Evolutionary conservation across 768 basidiomycete species (phyloP), one percentile per base, ranked within the genome.

Genomic region (Serendipita indica): DNA sequence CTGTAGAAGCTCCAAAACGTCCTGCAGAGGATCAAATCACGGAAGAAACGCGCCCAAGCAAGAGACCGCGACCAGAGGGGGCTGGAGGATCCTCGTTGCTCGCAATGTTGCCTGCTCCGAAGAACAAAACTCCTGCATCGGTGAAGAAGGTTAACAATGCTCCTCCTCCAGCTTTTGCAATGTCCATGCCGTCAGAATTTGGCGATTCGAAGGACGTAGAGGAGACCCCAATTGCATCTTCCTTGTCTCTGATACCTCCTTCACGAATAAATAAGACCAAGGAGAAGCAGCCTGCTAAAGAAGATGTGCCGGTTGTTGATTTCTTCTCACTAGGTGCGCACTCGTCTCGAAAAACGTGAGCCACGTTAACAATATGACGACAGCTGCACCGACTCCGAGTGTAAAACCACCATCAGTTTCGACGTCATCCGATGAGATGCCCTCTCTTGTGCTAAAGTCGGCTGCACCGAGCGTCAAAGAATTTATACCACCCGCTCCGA

Each of bases 401-500:
- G 41, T 18, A 43, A 43, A 25, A n/a, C 41, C 27, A n/a, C n/a
- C n/a, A n/a, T n/a, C n/a, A n/a, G n/a, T n/a, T n/a, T 58, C 57
- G 4, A 37, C 41, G 22, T 52, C 45, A 12, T 16, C 30, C 7
- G 32, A n/a, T 59, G 28, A 18, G 18, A 5, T 20, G 22, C n/a
- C 57, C n/a, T 25, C 57, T 35, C 57, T 54, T 58, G 56, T 28
- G 16, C 22, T 54, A 4, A 54, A 54, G 30, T 27, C 49, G 10
- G 49, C 88, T 22, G 88, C 89, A 0, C 88, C 88, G 3, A 68
- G 68, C 13, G 67, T 90, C 10, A 77, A 83, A 3, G 79, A 79
- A 41, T 89, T 83, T 63, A 73, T 77, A 39, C 79, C 82, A 0
- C 89, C 87, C 0, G 80, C 83, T 57, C 89, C 89, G 1, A 83